Evolutionary conservation across 1,284 basidiomycete genomes (phyloP), one percentile per base, ranked within the genome.

Genomic region (Puccinia triticina): DNA sequence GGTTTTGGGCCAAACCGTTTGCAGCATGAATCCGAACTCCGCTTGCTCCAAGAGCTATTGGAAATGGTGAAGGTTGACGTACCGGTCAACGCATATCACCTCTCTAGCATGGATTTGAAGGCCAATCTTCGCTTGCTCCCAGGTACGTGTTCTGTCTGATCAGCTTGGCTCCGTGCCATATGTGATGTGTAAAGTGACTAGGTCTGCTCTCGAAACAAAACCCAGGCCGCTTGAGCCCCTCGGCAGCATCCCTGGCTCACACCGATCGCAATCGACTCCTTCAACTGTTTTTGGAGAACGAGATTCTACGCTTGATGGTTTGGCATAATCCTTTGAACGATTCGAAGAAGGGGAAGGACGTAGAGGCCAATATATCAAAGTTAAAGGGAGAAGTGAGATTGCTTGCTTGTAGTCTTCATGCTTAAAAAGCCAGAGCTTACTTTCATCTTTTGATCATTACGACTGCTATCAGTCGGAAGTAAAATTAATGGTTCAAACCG

Each of bases 301-400:
- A 99, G 87, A 91, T 96, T 64, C 91, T 90, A 85, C 90, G 95
- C 18, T 88, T 99, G 71, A 90, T 89, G 3, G 95, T 99, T 0
- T 99, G 97, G 97, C 89, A 90, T 72, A 98, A 99, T 87, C 94
- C 95, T 0, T 89, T 91, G 37, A 93, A 92, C 84, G 94, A 96
- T 83, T 85, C 89, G 2, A 91, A 90, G 84, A 90, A 92, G 84
- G 93, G 91, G 14, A 86, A 86, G 26, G 92, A 94, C 85, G 89
- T 92, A 74, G 84, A 89, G 43, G 88, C 89, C 12, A 88, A 87
- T n/a, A 88, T 89, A n/a, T 91, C 93, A 85, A 89, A 90, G 81
- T 89, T 89, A 11, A 88, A 92, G 84, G 85, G 89, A 0, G 91
- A 92, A 84, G 93, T 69, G 21, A 69, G 66, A 93, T 84, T 88